Percentiles rank a stretch among this genome's conserved stretches.
phyloP scores from a whole-genome alignment of 1,139 yeast species.

The Geotrichum cucujoidarum region DNA sequence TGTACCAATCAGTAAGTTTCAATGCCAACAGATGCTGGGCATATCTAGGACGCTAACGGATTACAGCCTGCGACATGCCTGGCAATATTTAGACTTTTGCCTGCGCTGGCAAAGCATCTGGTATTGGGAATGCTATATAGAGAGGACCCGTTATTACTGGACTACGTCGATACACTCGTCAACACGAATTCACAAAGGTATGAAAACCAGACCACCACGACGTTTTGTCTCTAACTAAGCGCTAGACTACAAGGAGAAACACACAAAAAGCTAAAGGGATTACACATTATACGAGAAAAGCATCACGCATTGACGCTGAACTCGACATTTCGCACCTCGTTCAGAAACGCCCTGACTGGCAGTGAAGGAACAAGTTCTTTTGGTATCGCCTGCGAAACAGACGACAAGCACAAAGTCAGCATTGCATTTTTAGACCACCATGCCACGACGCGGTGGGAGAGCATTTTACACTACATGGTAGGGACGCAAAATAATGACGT shows the following conservation, averaged over 20 bases:
- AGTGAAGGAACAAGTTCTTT: conserved; percentile 47
- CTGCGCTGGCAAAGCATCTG: conserved; percentile 83
- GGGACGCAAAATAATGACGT: conserved; percentile 58
- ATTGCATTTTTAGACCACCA: conserved; percentile 66
- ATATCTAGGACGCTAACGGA: not conserved
- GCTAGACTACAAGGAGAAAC: conserved; percentile 65
- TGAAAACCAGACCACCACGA: no score
- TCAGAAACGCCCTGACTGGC: conserved; percentile 82
- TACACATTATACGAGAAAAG: conserved; percentile 70
- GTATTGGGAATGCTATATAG: conserved; percentile 83
- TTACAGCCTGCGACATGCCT: conserved; percentile 82
- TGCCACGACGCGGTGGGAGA: conserved; percentile 89
- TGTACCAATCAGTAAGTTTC: conserved; percentile 50
- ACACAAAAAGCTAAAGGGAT: conserved; percentile 63
- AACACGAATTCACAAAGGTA: conserved; percentile 40
- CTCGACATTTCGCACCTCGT: conserved; percentile 66
- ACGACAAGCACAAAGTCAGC: conserved; percentile 52
- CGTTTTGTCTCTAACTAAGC: no score
- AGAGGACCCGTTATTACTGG: conserved; percentile 63
- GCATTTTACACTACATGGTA: conserved; percentile 94
- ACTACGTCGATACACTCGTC: conserved; percentile 74
- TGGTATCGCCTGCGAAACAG: conserved; percentile 50
- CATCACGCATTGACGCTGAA: conserved; percentile 55
- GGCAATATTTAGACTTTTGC: conserved; percentile 81
- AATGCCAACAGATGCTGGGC: not conserved